Evolutionary conservation across 169 alveolate species (phyloP).

Genomic region (Plasmodium cynomolgi): DNA sequence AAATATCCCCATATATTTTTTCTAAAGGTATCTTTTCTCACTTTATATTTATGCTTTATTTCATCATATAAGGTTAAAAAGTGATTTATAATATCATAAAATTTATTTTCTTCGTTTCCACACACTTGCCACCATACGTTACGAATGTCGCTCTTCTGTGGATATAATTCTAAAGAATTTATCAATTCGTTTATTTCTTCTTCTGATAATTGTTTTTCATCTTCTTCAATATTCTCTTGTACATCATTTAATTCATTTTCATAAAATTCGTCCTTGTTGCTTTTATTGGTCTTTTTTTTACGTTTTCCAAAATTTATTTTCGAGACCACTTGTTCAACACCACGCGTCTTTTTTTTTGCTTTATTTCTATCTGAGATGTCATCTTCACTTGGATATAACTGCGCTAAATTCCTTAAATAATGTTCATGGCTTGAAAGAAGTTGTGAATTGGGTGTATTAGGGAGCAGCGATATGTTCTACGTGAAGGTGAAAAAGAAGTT

Average conservation of each 20-base stretch:
- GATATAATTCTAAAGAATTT: background rate
- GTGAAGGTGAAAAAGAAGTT: background rate
- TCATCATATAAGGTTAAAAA: background rate
- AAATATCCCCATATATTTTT: background rate
- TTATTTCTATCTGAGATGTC: background rate
- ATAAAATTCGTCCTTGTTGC: background rate
- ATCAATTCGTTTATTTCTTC: background rate
- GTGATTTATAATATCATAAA: background rate
- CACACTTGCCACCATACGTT: background rate
- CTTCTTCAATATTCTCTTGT: background rate
- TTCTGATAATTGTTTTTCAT: background rate
- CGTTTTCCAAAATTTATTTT: background rate
- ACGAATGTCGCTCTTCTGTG: background rate
- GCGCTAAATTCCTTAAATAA: background rate
- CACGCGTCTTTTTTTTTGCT: background rate
- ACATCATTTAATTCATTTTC: background rate
- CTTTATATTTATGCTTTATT: background rate
- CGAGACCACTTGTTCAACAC: background rate
- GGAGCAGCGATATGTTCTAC: background rate
- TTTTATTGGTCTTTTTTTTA: background rate
- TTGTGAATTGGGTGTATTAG: background rate
- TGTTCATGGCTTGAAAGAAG: background rate
- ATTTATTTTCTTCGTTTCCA: background rate
- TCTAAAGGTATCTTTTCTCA: background rate
- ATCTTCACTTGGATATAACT: background rate